Conservation (phyloP, 1,139 yeast genomes). For the Taiozyma sp. region DNA sequence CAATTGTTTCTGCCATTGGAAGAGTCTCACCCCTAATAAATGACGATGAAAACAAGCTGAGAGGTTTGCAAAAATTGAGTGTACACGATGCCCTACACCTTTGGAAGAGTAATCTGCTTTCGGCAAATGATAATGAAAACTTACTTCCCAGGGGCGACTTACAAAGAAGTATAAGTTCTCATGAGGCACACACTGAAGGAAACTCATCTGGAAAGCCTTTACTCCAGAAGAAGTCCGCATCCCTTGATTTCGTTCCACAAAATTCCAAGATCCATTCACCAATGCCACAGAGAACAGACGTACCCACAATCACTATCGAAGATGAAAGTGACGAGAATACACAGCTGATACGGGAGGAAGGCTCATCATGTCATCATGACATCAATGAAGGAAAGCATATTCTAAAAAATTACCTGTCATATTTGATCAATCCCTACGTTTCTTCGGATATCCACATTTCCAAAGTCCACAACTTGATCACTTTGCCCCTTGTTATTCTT, state of each 20-base stretch:
- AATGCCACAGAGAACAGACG: background rate
- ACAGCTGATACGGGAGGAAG: background rate
- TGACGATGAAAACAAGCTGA: conserved; percentile 11
- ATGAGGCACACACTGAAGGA: background rate
- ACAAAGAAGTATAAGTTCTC: background rate
- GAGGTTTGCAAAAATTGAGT: conserved; percentile 14
- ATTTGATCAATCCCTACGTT: background rate
- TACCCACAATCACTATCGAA: background rate
- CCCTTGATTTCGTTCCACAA: background rate
- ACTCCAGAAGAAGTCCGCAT: background rate
- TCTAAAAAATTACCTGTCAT: background rate
- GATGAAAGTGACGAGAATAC: background rate
- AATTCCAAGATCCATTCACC: background rate
- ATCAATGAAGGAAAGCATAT: background rate
- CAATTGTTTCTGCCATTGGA: background rate
- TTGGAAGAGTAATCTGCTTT: conserved; percentile 3
- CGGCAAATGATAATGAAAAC: background rate
- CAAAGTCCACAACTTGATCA: background rate
- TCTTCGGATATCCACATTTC: background rate
- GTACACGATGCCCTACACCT: conserved; percentile 13
- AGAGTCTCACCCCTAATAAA: background rate
- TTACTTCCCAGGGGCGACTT: background rate
- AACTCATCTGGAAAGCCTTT: background rate
- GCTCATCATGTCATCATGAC: too few relatives aligned
- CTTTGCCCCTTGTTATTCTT: conserved; percentile 4